Conservation (phyloP, 73 alveolate species). For the Breviolum minutum region DNA sequence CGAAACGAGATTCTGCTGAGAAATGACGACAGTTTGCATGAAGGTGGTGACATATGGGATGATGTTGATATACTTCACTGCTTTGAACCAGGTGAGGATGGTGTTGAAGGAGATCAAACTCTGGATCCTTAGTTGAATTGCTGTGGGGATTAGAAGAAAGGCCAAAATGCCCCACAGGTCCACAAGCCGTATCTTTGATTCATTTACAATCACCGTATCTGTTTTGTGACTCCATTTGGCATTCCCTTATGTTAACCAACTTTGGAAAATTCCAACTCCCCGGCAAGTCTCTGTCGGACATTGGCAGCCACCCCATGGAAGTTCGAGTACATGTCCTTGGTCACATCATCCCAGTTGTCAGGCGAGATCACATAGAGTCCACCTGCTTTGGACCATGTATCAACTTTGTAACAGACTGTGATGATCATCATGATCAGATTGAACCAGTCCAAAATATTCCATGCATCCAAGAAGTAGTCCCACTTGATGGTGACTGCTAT, state of each 20-base stretch:
- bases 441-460: conserved; percentile 94
- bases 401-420: conserved; percentile 91
- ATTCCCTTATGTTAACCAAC: no score
- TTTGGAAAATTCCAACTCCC: no score
- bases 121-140: conserved; percentile 17
- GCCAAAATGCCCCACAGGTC: no score
- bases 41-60: conserved; percentile 89
- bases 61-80: conserved; percentile 91
- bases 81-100: conserved; percentile 92
- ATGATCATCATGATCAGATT: conserved; percentile 94
- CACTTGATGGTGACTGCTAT: conserved; percentile 70
- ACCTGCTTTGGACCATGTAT: conserved; percentile 90
- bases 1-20: conserved; percentile 43
- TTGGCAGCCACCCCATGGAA: conserved; percentile 85
- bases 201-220: no score
- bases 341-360: conserved; percentile 50
- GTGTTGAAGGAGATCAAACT: conserved; percentile 74
- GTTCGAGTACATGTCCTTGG: conserved; percentile 64
- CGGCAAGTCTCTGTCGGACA: background rate
- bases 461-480: conserved; percentile 89
- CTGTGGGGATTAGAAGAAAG: background rate
- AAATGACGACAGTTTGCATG: conserved; percentile 47
- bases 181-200: no score
- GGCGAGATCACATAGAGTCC: conserved; percentile 82
- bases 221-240: no score